Evolutionary conservation across 371 early-diverging fungal genomes (phyloP).

Genomic region (Caulochytrium protostelioides): DNA sequence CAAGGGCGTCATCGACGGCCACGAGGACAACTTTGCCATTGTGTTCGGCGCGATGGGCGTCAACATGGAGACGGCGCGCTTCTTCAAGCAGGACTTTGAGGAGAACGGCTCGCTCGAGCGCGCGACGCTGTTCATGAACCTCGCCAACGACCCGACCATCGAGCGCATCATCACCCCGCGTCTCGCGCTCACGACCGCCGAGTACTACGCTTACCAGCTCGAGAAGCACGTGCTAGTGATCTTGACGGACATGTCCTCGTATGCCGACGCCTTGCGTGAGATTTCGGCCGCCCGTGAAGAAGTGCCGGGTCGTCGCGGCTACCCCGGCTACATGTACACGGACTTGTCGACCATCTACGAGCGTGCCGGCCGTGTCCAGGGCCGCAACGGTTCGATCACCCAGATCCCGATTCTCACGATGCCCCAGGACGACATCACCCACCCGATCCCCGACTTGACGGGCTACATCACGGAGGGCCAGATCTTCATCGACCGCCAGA

Average conservation of each 20-base stretch:
- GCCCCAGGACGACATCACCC: conserved; percentile 99
- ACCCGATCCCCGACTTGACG: conserved; percentile 99
- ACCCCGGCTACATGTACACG: conserved; percentile 99
- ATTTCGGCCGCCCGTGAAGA: conserved; percentile 99
- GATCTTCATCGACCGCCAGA: conserved; percentile 98
- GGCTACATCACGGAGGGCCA: conserved; percentile 99
- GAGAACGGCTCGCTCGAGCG: conserved; percentile 98
- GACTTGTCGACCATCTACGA: conserved; percentile 99
- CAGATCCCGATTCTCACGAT: conserved; percentile 99
- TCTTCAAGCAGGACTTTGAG: conserved; percentile 99
- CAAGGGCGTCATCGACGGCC: conserved; percentile 92
- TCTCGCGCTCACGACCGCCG: conserved; percentile 97
- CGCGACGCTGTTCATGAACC: conserved; percentile 96
- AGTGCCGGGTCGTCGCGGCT: conserved; percentile 99
- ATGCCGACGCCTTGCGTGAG: conserved; percentile 99
- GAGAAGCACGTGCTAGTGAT: conserved; percentile 99
- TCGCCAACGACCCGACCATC: conserved; percentile 99
- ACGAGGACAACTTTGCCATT: conserved; percentile 99
- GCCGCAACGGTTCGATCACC: conserved; percentile 98
- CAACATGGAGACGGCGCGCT: conserved; percentile 99
- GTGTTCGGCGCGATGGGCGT: conserved; percentile 99
- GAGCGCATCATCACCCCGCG: conserved; percentile 99
- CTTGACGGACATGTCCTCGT: conserved; percentile 99
- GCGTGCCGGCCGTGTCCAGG: conserved; percentile 98
- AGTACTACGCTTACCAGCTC: conserved; percentile 98